Base-by-base conservation (phyloP, 2,329 filamentous ascomycete species). In the Ophiocordyceps camponoti-saundersi region DNA sequence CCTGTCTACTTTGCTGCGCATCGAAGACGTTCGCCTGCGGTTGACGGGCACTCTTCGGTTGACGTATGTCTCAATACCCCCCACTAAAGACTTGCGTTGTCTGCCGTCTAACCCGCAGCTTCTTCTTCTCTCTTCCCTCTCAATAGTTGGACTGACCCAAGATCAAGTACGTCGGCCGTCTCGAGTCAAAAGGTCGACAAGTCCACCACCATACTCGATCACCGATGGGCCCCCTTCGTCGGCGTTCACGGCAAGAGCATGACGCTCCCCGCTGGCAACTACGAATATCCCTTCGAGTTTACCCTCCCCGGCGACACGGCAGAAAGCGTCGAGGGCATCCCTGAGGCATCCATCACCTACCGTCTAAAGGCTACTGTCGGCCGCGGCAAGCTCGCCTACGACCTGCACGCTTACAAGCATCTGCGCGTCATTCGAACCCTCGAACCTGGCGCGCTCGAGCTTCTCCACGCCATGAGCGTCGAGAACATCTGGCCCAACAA, bases 401-500 rank as follows among this genome's bases (percentile, higher is more conserved):
- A 95, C 60, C 70, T 94, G 45, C 79, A 85, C 54, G 77, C 85
- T 32, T 82, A 82, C 60, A 90, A 90, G 62, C 80, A 83, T 46
- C 64, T 92, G 48, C 77, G 85, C 47, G 77, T 90, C 48, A 83
- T 90, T 48, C 77, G 85, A 48, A 90, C 85, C 0, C 67, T 89
- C 44, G 82, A 86, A 50, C 75, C 84, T 12, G 80, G 80, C 45
- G 82, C 84, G 12, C 70, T 89, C 49, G 85, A 90, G 59, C 75
- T 89, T 51, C 73, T 84, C 36, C 84, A 96, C 63, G 82, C 87
- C 44, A 92, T 95, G 86, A 86, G 85, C 52, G 89, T 96, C 52
- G 89, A 95, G 64, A 95, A 95, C 59, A 84, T 94, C 52, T 98
- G 92, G 92, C 85, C 88, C 6, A 92, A 95, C 68, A 98, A 98